Evolutionary conservation across 2,329 filamentous ascomycete genomes (phyloP), one percentile per base, ranked within the genome.

Genomic region (Fusarium algeriense): DNA sequence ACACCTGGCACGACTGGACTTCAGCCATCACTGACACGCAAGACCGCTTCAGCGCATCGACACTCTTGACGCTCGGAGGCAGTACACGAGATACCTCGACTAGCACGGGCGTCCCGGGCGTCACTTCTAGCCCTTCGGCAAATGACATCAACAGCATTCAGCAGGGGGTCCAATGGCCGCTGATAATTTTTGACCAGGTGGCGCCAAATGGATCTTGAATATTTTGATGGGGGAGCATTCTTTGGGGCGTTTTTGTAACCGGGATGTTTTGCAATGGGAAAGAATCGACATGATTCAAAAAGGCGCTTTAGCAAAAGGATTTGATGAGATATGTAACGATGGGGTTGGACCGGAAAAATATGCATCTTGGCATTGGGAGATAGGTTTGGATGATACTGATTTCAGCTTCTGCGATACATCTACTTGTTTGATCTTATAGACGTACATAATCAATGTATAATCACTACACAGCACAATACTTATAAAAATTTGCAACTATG

Each of bases 1-100:
- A 84, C 65, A 81, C 85, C 1, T 89, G 86, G 86, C 82, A 86
- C 19, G 84, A 88, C 77, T 89, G 87, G 87, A 85, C 85, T 12
- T 81, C 83, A 1, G 85, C 85, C 57, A 84, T 88, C 32, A 81
- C 83, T 37, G 83, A 86, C 69, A 84, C 78, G 37, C 84, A 86
- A 62, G 84, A 86, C 46, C 81, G 84, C 28, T 87, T 84, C 75
- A 84, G 83, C 64, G 85, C 85, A 32, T 84, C 81, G 48, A 82
- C 85, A 17, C 78, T 88, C 15, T 78, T 88, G 68, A 85, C 82
- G 2, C 78, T 88, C 6, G 85, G 84, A 5, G 78, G 78, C 20
- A 79, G 57, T 37, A 59, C 74, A 40, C 71, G 76, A 41, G 73
- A 75, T 53, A 32, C 56, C 34, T 62, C 63, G 10, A 41, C 66